Evolutionary conservation across 495 filamentous ascomycete species (phyloP).

Genomic region (Penicillium roqueforti): DNA sequence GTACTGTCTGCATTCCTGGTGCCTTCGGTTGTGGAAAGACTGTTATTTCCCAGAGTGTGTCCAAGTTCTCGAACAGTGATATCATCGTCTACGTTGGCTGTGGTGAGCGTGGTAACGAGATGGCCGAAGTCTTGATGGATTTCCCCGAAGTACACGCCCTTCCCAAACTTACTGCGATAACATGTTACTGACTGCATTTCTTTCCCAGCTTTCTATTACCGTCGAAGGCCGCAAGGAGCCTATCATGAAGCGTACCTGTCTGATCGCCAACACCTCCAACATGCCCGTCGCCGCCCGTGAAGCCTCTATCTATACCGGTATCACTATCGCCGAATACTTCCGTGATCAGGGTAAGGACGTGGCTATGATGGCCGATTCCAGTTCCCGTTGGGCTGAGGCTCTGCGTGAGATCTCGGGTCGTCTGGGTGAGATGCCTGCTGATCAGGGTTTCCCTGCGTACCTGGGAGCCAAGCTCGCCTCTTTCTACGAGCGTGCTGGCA

Average conservation of each 20-base stretch:
- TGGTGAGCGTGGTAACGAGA: constrained; percentile 97
- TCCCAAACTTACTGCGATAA: not conserved
- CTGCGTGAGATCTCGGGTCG: constrained; percentile 98
- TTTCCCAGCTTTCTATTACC: constrained; percentile 71
- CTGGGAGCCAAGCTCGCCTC: constrained; percentile 93
- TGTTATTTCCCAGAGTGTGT: constrained; percentile 95
- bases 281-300: constrained; percentile 99
- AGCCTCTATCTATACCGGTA: constrained; percentile 98
- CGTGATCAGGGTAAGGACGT: constrained; percentile 97
- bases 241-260: constrained; percentile 99
- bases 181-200: not conserved
- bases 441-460: constrained; percentile 99
- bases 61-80: constrained; percentile 99
- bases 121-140: constrained; percentile 99
- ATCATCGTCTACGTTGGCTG: constrained; percentile 98
- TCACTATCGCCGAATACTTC: constrained; percentile 97
- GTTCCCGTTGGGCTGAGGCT: constrained; percentile 97
- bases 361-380: constrained; percentile 99
- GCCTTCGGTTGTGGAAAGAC: constrained; percentile 99
- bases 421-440: constrained; percentile 98
- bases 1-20: constrained; percentile 95
- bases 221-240: constrained; percentile 90
- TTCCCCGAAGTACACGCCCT: constrained; percentile 69
- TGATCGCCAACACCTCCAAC: constrained; percentile 99
- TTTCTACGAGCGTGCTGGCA: constrained; percentile 98